phyloP scores from a whole-genome alignment of 2,329 filamentous ascomycete genomes.

The Whalleya microplaca region DNA sequence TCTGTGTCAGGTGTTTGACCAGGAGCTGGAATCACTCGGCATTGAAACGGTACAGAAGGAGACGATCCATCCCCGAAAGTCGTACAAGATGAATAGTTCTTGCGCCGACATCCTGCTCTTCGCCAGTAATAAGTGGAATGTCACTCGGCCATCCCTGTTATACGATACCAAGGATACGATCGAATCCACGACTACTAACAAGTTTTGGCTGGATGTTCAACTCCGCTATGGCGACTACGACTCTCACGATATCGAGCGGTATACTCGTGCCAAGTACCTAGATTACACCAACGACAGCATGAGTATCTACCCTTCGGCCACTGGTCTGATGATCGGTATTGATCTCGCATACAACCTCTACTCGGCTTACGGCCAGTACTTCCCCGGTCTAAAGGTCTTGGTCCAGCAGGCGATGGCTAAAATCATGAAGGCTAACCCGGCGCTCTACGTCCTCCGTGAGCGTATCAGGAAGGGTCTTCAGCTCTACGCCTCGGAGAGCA shows the following conservation, averaged over 20 bases:
- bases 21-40: constrained; percentile 91
- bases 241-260: constrained; percentile 97
- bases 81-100: constrained; percentile 99
- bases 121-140: constrained; percentile 98
- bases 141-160: constrained; percentile 87
- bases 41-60: constrained; percentile 99
- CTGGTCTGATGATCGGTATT: constrained; percentile 95
- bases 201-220: constrained; percentile 99
- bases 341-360: constrained; percentile 98
- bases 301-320: constrained; percentile 97
- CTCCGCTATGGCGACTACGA: constrained; percentile 97
- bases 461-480: constrained; percentile 98
- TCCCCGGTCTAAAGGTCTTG: constrained; percentile 93
- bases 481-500: constrained; percentile 96
- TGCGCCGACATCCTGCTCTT: constrained; percentile 97
- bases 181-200: constrained; percentile 92
- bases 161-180: constrained; percentile 97
- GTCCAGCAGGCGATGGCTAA: constrained; percentile 99
- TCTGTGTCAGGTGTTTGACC: constrained; percentile 96
- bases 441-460: constrained; percentile 92
- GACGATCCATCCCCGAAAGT: constrained; percentile 98
- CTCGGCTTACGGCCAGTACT: constrained; percentile 97
- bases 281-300: constrained; percentile 99
- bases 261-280: constrained; percentile 95
- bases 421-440: constrained; percentile 99